Evolutionary conservation across 495 filamentous ascomycete genomes (phyloP).

Genomic region (Talaromyces wortmannii): DNA sequence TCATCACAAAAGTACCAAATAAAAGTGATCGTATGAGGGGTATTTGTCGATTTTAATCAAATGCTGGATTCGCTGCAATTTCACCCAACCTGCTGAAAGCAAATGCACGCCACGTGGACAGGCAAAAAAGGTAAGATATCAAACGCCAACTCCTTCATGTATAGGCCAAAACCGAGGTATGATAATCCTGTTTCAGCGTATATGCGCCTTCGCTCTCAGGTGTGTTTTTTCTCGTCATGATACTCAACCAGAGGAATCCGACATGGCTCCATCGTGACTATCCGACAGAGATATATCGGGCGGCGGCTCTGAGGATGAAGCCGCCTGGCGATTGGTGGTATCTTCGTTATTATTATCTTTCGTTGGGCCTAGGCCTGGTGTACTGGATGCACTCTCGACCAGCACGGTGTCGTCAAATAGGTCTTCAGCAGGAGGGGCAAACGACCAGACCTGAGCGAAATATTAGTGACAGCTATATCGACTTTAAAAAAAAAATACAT

Average conservation of each 20-base stretch:
- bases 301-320: slow-evolving; percentile 24
- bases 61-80: too few relatives aligned
- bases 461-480: slow-evolving; percentile 7
- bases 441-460: slow-evolving; percentile 72
- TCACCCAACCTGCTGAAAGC: too few relatives aligned
- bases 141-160: too few relatives aligned
- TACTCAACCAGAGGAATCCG: slow-evolving; percentile 19
- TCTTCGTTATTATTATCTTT: slow-evolving; percentile 11
- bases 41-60: too few relatives aligned
- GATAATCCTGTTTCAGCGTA: too few relatives aligned
- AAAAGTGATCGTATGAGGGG: too few relatives aligned
- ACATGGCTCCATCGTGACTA: slow-evolving; percentile 33
- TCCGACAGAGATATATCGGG: slow-evolving; percentile 17
- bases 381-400: slow-evolving; percentile 30
- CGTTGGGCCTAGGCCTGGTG: slow-evolving; percentile 20
- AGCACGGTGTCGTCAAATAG: slow-evolving; percentile 19
- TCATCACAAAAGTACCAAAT: too few relatives aligned
- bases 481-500: slow-evolving; percentile 8
- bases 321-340: background rate
- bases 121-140: too few relatives aligned
- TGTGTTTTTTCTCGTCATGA: background rate
- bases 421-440: slow-evolving; percentile 73
- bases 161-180: too few relatives aligned
- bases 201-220: background rate
- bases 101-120: too few relatives aligned